Percentiles rank a stretch among this genome's conserved stretches.
Evolutionary conservation across 2,329 filamentous ascomycete species (phyloP).

Genomic region (Penicillium glabrum): DNA sequence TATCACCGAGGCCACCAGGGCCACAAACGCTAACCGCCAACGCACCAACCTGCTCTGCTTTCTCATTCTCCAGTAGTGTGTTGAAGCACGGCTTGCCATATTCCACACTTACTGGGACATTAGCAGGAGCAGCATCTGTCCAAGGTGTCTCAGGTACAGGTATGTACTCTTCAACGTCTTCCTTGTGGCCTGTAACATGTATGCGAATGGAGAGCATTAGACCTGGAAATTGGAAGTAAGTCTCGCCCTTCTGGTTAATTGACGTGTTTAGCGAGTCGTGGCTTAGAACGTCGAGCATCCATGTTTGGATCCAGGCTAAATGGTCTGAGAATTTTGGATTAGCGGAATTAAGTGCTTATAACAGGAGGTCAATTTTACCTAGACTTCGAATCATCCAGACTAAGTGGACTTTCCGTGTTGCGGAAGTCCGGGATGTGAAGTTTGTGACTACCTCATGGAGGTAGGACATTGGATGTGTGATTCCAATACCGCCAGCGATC

Average conservation of each 20-base stretch:
- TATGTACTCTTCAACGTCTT: conserved; percentile 26
- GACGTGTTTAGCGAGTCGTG: conserved; percentile 26
- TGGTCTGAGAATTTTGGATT: conserved; percentile 25
- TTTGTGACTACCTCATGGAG: conserved; percentile 30
- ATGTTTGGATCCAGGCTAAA: conserved; percentile 35
- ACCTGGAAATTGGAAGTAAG: conserved; percentile 25
- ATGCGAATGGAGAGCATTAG: conserved; percentile 31
- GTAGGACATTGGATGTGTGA: conserved; percentile 38
- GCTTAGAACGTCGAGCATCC: conserved; percentile 32
- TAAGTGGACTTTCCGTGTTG: conserved; percentile 29
- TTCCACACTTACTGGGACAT: conserved; percentile 25
- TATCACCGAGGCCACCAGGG: conserved; percentile 37
- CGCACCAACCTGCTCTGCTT: conserved; percentile 30
- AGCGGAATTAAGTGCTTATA: background rate
- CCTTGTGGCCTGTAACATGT: conserved; percentile 27
- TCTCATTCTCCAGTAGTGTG: conserved; percentile 26
- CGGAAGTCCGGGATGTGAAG: conserved; percentile 22
- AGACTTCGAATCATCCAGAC: conserved; percentile 36
- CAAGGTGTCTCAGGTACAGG: conserved; percentile 24
- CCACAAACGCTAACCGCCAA: conserved; percentile 41
- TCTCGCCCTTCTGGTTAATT: conserved; percentile 19
- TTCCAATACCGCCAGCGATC: conserved; percentile 39
- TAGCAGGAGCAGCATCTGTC: conserved; percentile 24
- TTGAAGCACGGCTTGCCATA: conserved; percentile 29
- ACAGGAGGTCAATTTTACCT: conserved; percentile 17